Conservation (phyloP, 2,329 filamentous ascomycete genomes). For the Aspergillus flavus region DNA sequence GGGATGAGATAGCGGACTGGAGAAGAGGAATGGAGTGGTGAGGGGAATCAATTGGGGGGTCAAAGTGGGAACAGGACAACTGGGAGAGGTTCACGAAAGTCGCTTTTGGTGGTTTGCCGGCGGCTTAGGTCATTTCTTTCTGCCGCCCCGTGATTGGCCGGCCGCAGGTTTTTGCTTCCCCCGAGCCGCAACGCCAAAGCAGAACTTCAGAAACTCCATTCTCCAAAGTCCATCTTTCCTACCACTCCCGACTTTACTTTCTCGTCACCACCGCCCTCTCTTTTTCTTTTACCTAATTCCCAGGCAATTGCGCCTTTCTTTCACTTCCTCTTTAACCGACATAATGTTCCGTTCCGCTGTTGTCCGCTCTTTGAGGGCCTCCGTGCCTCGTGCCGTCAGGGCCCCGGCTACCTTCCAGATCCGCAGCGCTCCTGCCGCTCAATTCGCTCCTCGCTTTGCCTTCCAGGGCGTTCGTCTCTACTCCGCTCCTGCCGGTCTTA, state of each 20-base stretch:
- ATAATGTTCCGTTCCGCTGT: constrained; percentile 89
- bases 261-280: constrained; percentile 12
- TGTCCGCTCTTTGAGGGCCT: constrained; percentile 71
- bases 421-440: constrained; percentile 62
- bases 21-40: constrained; percentile 14
- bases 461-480: constrained; percentile 79
- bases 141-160: constrained; percentile 42
- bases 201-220: constrained; percentile 22
- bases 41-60: constrained; percentile 22
- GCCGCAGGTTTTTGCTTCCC: constrained; percentile 37
- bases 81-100: constrained; percentile 25
- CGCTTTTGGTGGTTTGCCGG: constrained; percentile 33
- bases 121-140: constrained; percentile 47
- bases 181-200: constrained; percentile 30
- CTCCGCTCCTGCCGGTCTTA: constrained; percentile 76
- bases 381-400: constrained; percentile 54
- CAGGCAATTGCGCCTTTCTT: constrained; percentile 2
- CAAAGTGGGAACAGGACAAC: constrained; percentile 18
- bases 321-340: constrained; percentile 26
- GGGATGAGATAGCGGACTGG: constrained; percentile 1
- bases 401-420: constrained; percentile 62
- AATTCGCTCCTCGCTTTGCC: constrained; percentile 63
- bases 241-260: constrained; percentile 7
- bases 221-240: constrained; percentile 21
- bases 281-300: constrained; percentile 9